Conservation (phyloP, 2,329 filamentous ascomycete species). For the Penicillium psychrosexuale region DNA sequence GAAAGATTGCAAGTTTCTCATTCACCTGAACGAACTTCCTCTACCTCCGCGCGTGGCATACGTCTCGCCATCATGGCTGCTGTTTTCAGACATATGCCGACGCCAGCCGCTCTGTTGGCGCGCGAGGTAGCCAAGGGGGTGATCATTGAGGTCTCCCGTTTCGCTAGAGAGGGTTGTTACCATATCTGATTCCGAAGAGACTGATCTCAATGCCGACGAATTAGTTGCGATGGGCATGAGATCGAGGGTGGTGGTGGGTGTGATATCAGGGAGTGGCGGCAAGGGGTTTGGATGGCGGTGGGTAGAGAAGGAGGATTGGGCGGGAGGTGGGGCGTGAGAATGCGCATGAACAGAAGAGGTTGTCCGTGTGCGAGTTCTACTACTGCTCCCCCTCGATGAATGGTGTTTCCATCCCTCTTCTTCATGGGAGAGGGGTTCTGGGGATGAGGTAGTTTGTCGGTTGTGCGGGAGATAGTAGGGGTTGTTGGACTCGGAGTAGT, state of each 20-base stretch:
- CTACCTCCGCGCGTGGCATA: conserved; percentile 1
- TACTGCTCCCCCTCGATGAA: background rate
- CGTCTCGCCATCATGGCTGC: conserved; percentile 10
- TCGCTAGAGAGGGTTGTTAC: conserved; percentile 26
- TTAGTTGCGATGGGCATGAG: background rate
- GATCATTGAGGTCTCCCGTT: conserved; percentile 8
- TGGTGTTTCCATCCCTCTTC: conserved; percentile 16
- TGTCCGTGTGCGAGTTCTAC: conserved; percentile 15
- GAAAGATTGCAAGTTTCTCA: background rate
- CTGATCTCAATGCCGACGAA: conserved; percentile 11
- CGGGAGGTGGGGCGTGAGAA: conserved; percentile 17
- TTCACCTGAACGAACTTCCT: background rate
- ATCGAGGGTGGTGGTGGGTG: conserved; percentile 11
- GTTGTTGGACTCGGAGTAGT: conserved; percentile 23
- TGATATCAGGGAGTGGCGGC: conserved; percentile 33
- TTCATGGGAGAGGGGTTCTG: conserved; percentile 11
- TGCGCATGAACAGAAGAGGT: conserved; percentile 19
- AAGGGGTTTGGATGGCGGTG: conserved; percentile 32
- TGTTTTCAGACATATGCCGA: conserved; percentile 20
- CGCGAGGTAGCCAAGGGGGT: background rate
- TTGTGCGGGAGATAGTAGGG: conserved; percentile 23
- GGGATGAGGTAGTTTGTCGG: conserved; percentile 14
- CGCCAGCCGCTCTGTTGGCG: conserved; percentile 32
- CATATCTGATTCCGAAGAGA: conserved; percentile 20
- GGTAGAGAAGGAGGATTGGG: conserved; percentile 24